These are phyloP conservation scores for Rhazya stricta DNA, from an alignment of 257 asterid species.

Conservation along the genomic window DNA sequence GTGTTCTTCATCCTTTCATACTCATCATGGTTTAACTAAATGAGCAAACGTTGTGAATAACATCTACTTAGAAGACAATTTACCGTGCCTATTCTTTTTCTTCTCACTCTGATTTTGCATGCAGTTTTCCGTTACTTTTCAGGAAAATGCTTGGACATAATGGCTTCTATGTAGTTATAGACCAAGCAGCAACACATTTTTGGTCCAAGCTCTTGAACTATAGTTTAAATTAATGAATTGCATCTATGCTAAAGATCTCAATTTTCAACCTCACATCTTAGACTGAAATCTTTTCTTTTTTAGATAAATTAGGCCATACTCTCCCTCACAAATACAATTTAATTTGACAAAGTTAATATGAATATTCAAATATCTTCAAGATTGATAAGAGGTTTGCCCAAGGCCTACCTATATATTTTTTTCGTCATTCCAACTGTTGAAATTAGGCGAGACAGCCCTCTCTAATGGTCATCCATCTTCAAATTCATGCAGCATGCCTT, in stretches of 20 bases:
- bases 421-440: neutral
- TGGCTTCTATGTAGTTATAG: neutral
- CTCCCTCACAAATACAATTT: neutral
- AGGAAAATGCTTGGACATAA: neutral
- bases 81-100: too few relatives aligned
- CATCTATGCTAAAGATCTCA: neutral
- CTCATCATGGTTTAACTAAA: neutral
- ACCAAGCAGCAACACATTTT: neutral
- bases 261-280: too few relatives aligned
- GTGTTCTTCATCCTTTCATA: neutral
- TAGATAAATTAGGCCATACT: neutral
- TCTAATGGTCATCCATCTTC: slow-evolving; percentile 21
- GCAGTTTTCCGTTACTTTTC: too few relatives aligned
- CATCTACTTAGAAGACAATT: neutral
- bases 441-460: slow-evolving; percentile 30
- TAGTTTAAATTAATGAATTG: neutral
- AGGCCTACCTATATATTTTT: neutral
- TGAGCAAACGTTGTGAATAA: neutral
- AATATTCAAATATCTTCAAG: neutral
- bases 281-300: too few relatives aligned
- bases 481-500: slow-evolving; percentile 20
- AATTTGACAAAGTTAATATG: neutral
- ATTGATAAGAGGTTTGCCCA: neutral
- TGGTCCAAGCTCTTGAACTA: neutral
- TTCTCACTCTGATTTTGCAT: too few relatives aligned